A percentile compares a stretch with the other conserved stretches of the same genome.
phyloP scores from a whole-genome alignment of 75 land plant genomes.

The Azolla pinnata region DNA sequence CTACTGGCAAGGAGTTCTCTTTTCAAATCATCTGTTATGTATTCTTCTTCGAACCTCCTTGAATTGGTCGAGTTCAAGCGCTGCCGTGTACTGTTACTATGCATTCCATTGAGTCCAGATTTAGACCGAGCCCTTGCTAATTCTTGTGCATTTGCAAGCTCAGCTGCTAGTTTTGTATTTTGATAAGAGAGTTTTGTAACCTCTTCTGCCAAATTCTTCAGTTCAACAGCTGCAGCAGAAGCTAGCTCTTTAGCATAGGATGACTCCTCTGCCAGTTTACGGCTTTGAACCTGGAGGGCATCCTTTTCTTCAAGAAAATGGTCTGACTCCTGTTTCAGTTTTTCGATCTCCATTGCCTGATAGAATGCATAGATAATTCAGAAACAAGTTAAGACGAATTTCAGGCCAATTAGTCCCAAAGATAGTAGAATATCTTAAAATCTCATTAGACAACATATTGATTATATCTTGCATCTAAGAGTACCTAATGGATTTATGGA shows the following conservation, averaged over 20 bases:
- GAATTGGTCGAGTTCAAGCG: too few relatives aligned
- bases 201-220: conserved; percentile 26
- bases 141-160: conserved; percentile 16
- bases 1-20: conserved; percentile 12
- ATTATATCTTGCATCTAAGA: too few relatives aligned
- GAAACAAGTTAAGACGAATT: too few relatives aligned
- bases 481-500: too few relatives aligned
- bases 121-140: conserved; percentile 8
- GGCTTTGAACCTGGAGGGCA: conserved; percentile 9
- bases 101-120: neutral
- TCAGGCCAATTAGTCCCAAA: too few relatives aligned
- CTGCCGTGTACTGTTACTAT: neutral
- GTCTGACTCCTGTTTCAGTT: conserved; percentile 17
- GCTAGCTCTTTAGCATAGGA: conserved; percentile 29
- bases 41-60: too few relatives aligned
- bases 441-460: too few relatives aligned
- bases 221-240: conserved; percentile 28
- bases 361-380: neutral
- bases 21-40: conserved; percentile 8
- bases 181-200: conserved; percentile 24
- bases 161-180: conserved; percentile 19
- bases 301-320: conserved; percentile 19
- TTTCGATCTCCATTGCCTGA: conserved; percentile 21
- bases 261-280: conserved; percentile 22
- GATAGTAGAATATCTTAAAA: too few relatives aligned